These are phyloP conservation scores for Verticillium zaregamsianum DNA, from an alignment of 2,329 filamentous ascomycete species.

Conservation along the genomic window DNA sequence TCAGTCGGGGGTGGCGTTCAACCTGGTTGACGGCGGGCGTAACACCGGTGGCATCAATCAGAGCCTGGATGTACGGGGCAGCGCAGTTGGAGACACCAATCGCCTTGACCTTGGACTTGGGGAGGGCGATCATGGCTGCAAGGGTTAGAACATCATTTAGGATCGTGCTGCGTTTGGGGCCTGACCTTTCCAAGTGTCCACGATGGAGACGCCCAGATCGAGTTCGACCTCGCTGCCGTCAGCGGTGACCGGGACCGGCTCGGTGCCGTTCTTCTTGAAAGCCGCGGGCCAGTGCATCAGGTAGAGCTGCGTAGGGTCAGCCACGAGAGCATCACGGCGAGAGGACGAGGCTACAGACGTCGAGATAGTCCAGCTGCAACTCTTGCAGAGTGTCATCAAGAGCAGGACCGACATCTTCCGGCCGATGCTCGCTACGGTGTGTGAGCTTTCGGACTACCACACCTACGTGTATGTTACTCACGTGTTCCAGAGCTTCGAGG, in stretches of 20 bases:
- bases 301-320: constrained; percentile 67
- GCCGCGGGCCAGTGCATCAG: constrained; percentile 70
- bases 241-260: constrained; percentile 81
- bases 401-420: constrained; percentile 53
- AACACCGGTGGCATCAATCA: constrained; percentile 63
- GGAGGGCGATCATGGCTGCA: constrained; percentile 24
- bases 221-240: constrained; percentile 71
- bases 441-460: constrained; percentile 52
- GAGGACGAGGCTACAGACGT: constrained; percentile 41
- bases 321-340: constrained; percentile 56
- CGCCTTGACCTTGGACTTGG: constrained; percentile 68
- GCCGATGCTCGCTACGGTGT: constrained; percentile 54
- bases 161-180: background rate
- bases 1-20: constrained; percentile 70
- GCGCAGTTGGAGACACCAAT: constrained; percentile 86
- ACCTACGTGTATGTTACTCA: constrained; percentile 67
- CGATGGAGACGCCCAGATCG: constrained; percentile 35
- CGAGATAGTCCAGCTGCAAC: constrained; percentile 54
- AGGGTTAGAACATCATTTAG: background rate
- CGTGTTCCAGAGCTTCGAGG: constrained; percentile 79
- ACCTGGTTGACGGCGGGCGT: constrained; percentile 74
- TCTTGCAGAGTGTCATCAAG: constrained; percentile 52
- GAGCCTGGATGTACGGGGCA: constrained; percentile 73
- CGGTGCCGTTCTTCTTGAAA: constrained; percentile 62
- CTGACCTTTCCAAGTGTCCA: constrained; percentile 40